These are phyloP conservation scores for Penicillium sp. DNA, from an alignment of 2,329 filamentous ascomycete species.

Conservation along the genomic window DNA sequence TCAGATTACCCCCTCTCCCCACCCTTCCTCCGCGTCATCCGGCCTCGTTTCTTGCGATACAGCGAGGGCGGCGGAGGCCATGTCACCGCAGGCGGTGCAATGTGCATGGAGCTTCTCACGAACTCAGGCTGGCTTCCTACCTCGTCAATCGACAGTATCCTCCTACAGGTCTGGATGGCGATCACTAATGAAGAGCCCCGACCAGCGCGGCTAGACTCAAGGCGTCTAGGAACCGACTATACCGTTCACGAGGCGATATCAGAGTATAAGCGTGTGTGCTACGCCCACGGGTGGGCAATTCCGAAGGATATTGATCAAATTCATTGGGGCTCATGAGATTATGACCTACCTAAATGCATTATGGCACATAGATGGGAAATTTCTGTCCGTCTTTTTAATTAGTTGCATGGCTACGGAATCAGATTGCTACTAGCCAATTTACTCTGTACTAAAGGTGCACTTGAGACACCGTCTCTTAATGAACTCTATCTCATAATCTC, in stretches of 20 bases:
- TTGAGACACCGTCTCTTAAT: not conserved
- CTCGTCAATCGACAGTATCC: slow-evolving; percentile 74
- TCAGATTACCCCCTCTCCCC: slow-evolving; percentile 76
- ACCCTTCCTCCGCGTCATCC: slow-evolving; percentile 82
- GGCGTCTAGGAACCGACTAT: not conserved
- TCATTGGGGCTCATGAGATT: slow-evolving; percentile 2
- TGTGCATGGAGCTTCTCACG: slow-evolving; percentile 85
- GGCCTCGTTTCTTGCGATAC: slow-evolving; percentile 78
- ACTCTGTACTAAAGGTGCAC: not conserved
- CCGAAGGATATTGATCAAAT: slow-evolving; percentile 12
- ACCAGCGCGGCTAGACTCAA: slow-evolving; percentile 70
- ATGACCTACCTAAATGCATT: not conserved
- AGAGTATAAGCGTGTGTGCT: slow-evolving; percentile 15
- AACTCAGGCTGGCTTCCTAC: slow-evolving; percentile 80
- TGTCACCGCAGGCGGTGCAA: slow-evolving; percentile 80
- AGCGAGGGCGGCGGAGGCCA: slow-evolving; percentile 78
- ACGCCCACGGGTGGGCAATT: slow-evolving; percentile 11
- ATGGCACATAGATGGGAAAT: not conserved
- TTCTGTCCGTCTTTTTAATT: not conserved
- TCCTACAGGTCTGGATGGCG: slow-evolving; percentile 80
- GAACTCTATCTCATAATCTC: not conserved
- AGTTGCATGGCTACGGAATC: not conserved
- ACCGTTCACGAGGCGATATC: slow-evolving; percentile 7
- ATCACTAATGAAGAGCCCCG: slow-evolving; percentile 70
- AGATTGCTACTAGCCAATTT: not conserved